A percentile compares a stretch with the other conserved stretches of the same genome.
phyloP scores from a whole-genome alignment of 768 basidiomycete genomes.

The Multifurca ochricompacta region DNA sequence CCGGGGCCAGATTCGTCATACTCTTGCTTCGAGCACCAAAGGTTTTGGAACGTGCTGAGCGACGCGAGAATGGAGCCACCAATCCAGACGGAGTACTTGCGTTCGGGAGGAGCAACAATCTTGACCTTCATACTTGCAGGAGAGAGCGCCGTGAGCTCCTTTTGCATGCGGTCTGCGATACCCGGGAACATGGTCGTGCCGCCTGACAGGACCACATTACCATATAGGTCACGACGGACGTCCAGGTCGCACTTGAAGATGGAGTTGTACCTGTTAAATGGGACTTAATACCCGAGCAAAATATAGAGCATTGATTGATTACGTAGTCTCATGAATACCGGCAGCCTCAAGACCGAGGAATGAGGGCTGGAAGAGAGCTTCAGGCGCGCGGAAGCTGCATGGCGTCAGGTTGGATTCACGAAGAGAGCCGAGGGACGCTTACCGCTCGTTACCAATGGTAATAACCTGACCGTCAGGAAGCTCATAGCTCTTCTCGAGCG shows the following conservation, averaged over 20 bases:
- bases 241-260: conserved; percentile 68
- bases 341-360: conserved; percentile 66
- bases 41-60: conserved; percentile 91
- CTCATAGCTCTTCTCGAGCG: conserved; percentile 90
- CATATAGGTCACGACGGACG: conserved; percentile 73
- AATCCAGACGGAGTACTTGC: conserved; percentile 96
- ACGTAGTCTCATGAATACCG: conserved; percentile 74
- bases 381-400: conserved; percentile 45
- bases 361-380: conserved; percentile 52
- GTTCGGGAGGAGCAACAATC: conserved; percentile 89
- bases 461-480: conserved; percentile 92
- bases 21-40: conserved; percentile 92
- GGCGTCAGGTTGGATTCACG: background rate
- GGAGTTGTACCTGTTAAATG: conserved; percentile 45
- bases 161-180: conserved; percentile 94
- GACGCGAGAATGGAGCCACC: conserved; percentile 83
- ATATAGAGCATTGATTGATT: conserved; percentile 14
- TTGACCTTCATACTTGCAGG: conserved; percentile 93
- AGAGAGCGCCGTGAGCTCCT: conserved; percentile 78
- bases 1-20: conserved; percentile 81
- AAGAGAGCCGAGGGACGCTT: conserved; percentile 7
- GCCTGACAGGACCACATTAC: conserved; percentile 76
- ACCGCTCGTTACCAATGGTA: conserved; percentile 68
- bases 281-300: conserved; percentile 1
- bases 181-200: conserved; percentile 78